Evolutionary conservation across 2,329 filamentous ascomycete genomes (phyloP).

Genomic region (Talaromyces marneffei): DNA sequence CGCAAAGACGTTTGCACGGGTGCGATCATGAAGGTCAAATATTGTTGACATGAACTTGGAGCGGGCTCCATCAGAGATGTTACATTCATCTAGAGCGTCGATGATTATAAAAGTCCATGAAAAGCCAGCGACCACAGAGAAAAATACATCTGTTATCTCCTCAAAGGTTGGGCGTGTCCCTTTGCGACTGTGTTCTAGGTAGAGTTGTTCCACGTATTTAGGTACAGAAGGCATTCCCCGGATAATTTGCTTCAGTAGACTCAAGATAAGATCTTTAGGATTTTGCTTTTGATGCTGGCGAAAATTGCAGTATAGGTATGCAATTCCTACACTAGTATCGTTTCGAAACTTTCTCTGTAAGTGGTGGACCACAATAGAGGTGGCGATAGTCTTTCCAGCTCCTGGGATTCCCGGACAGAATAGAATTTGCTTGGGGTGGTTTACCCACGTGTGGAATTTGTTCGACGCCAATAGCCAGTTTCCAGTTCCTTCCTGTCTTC

Average conservation of each 20-base stretch:
- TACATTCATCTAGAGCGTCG: slow-evolving; percentile 31
- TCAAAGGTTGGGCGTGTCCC: not conserved
- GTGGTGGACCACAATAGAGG: slow-evolving; percentile 39
- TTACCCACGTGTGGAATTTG: not conserved
- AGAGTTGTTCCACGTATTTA: not conserved
- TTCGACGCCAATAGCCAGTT: not conserved
- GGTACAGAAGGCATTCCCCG: not conserved
- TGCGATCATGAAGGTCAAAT: slow-evolving; percentile 1
- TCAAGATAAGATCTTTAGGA: not conserved
- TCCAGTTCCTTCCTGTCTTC: not conserved
- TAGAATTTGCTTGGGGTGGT: not conserved
- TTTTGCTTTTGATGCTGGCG: not conserved
- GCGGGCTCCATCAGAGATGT: slow-evolving; percentile 14
- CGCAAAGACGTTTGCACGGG: slow-evolving; percentile 23
- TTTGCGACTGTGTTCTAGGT: not conserved
- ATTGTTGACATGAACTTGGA: slow-evolving; percentile 16
- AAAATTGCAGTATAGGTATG: slow-evolving; percentile 7
- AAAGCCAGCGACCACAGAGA: slow-evolving; percentile 14
- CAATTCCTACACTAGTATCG: not conserved
- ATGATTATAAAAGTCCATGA: slow-evolving; percentile 22
- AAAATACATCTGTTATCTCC: not conserved
- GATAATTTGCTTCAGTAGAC: slow-evolving; percentile 2
- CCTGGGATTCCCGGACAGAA: slow-evolving; percentile 38
- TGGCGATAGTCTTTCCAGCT: slow-evolving; percentile 46
- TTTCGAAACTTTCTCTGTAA: slow-evolving; percentile 22